These are phyloP conservation scores for Aureobasidium sp. DNA, from an alignment of 2,329 filamentous ascomycete genomes.

Conservation along the genomic window DNA sequence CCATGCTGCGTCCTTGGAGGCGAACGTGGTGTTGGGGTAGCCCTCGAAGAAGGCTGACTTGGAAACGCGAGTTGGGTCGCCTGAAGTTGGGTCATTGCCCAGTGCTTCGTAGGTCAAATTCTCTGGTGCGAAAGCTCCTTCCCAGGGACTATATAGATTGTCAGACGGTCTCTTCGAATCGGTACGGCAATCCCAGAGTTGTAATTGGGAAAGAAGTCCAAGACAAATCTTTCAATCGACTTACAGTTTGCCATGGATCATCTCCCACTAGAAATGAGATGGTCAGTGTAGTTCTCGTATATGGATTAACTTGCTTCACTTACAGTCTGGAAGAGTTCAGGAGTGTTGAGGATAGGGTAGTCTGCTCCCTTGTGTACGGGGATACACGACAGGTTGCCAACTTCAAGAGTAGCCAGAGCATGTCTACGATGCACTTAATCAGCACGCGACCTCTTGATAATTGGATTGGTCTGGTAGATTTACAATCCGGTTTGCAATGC, in stretches of 20 bases:
- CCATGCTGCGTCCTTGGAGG: conserved; percentile 34
- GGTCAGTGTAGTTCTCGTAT: not conserved
- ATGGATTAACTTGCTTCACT: not conserved
- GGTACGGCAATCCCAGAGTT: too few species aligned
- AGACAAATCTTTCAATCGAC: not conserved
- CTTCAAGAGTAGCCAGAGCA: conserved; percentile 41
- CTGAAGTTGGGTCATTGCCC: conserved; percentile 41
- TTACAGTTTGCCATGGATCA: conserved; percentile 35
- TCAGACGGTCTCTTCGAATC: not conserved
- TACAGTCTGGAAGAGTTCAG: conserved; percentile 34
- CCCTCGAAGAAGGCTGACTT: conserved; percentile 39
- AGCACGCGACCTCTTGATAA: not conserved
- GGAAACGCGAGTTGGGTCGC: conserved; percentile 37
- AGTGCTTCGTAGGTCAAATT: conserved; percentile 37
- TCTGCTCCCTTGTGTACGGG: conserved; percentile 42
- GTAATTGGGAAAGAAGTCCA: too few species aligned
- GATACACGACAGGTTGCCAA: conserved; percentile 42
- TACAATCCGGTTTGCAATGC: conserved; percentile 36
- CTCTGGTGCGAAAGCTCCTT: conserved; percentile 39
- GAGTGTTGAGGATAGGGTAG: conserved; percentile 43
- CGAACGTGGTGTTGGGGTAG: conserved; percentile 39
- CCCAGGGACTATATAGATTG: conserved; percentile 29
- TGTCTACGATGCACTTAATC: conserved; percentile 24
- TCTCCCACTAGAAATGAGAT: conserved; percentile 30
- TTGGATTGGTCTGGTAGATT: not conserved